Percentiles rank a stretch among this genome's conserved stretches.
Conservation (phyloP, 192 early-diverging fungal genomes). For the Ambispora gerdemannii region DNA sequence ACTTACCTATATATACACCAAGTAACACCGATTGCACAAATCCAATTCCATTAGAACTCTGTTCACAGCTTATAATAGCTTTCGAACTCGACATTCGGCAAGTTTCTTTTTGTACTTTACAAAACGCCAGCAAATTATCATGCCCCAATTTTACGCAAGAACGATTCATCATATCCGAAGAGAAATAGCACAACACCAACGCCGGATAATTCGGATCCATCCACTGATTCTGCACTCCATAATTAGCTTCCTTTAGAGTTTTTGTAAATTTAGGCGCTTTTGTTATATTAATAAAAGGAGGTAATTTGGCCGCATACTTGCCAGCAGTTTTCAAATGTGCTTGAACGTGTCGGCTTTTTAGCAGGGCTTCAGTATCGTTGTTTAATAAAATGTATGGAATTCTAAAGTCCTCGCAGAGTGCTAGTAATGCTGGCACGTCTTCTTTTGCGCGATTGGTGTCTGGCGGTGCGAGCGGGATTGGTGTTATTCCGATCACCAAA, state of each 20-base stretch:
- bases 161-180: slow-evolving; percentile 47
- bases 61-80: slow-evolving; percentile 43
- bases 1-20: slow-evolving; percentile 43
- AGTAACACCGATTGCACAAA: slow-evolving; percentile 40
- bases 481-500: slow-evolving; percentile 69
- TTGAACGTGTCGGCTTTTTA: slow-evolving; percentile 60
- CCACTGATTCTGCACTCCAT: slow-evolving; percentile 53
- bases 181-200: slow-evolving; percentile 55
- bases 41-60: slow-evolving; percentile 39
- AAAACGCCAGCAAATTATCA: slow-evolving; percentile 53
- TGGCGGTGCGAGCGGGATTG: slow-evolving; percentile 68
- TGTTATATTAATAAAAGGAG: slow-evolving; percentile 55
- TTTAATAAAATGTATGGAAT: slow-evolving; percentile 60
- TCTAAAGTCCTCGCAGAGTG: slow-evolving; percentile 59
- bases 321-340: slow-evolving; percentile 52
- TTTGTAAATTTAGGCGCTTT: slow-evolving; percentile 66
- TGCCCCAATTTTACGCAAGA: slow-evolving; percentile 51
- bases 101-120: slow-evolving; percentile 59
- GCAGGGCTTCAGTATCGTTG: slow-evolving; percentile 58
- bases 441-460: slow-evolving; percentile 63
- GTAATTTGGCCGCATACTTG: slow-evolving; percentile 49
- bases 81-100: slow-evolving; percentile 52
- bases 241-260: slow-evolving; percentile 58
- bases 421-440: slow-evolving; percentile 64
- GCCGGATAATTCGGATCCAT: slow-evolving; percentile 45